Conservation (phyloP, 305 asterid genomes). For the Fraxinus velutina region DNA sequence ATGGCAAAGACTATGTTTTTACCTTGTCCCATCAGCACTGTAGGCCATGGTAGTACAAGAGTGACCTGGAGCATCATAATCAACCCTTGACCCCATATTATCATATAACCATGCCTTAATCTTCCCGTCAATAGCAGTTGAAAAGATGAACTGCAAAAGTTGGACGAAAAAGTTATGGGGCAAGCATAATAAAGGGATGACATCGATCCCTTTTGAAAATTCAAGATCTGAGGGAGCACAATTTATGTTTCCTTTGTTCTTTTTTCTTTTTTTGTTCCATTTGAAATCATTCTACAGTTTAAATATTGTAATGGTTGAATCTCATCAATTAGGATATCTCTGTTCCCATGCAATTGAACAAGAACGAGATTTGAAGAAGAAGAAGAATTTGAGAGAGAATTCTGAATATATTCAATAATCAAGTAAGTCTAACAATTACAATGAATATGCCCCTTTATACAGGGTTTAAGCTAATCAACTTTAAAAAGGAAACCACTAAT, state of each 20-base stretch:
- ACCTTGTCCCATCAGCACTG: slow-evolving; percentile 52
- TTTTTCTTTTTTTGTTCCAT: neutral
- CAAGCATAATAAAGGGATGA: neutral
- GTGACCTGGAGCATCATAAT: slow-evolving; percentile 45
- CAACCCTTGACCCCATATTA: slow-evolving; percentile 37
- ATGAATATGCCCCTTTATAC: neutral
- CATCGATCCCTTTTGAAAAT: neutral
- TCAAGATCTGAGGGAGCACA: neutral
- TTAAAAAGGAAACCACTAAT: neutral
- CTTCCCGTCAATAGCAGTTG: slow-evolving; percentile 47
- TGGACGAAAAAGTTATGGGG: neutral
- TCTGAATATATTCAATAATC: neutral
- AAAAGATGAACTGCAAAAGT: slow-evolving; percentile 38
- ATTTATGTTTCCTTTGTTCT: neutral
- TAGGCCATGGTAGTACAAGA: slow-evolving; percentile 47
- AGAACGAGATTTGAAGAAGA: neutral
- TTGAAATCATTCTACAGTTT: neutral
- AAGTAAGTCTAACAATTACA: neutral
- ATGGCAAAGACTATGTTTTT: neutral
- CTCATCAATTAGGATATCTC: neutral
- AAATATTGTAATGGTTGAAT: neutral
- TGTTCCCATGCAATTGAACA: neutral
- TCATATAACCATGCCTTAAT: slow-evolving; percentile 53
- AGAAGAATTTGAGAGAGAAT: neutral
- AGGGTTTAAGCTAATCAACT: neutral